Evolutionary conservation across 306 rosid species (phyloP).

Genomic region (Aeschynomene evenia): DNA sequence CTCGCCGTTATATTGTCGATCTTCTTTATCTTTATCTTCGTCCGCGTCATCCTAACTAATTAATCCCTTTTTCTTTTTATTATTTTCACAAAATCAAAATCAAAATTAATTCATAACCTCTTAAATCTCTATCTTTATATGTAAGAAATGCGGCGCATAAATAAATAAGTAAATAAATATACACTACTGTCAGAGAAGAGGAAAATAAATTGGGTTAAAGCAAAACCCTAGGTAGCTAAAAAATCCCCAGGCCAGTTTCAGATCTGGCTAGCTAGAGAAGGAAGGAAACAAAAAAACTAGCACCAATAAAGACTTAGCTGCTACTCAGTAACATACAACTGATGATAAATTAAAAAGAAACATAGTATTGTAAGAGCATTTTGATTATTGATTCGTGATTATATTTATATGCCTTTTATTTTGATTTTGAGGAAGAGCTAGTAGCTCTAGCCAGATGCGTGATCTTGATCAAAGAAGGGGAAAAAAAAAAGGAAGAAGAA

Average conservation of each 20-base stretch:
- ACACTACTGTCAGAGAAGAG: neutral
- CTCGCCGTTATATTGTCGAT: conserved; percentile 45
- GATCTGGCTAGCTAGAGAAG: conserved; percentile 29
- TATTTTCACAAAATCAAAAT: neutral
- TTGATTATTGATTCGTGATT: neutral
- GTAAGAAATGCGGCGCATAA: too few species aligned
- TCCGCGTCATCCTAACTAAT: conserved; percentile 38
- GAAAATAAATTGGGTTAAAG: too few species aligned
- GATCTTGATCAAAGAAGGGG: too few species aligned
- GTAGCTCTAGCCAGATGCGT: neutral
- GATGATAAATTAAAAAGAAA: too few species aligned
- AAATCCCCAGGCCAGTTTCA: conserved; percentile 12
- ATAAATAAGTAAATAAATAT: neutral
- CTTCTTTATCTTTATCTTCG: conserved; percentile 42
- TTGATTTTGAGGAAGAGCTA: neutral
- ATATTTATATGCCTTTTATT: too few species aligned
- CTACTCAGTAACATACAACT: neutral
- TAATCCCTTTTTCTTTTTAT: too few species aligned
- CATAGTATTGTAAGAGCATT: neutral
- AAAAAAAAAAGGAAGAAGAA: neutral
- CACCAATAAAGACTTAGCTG: neutral
- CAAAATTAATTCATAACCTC: neutral
- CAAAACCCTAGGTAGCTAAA: conserved; percentile 24
- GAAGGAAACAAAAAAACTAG: neutral
- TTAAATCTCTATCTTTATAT: too few species aligned